Evolutionary conservation across 345 rosid species (phyloP), one percentile per base, ranked within the genome.

Genomic region (Streptanthus diversifolius): DNA sequence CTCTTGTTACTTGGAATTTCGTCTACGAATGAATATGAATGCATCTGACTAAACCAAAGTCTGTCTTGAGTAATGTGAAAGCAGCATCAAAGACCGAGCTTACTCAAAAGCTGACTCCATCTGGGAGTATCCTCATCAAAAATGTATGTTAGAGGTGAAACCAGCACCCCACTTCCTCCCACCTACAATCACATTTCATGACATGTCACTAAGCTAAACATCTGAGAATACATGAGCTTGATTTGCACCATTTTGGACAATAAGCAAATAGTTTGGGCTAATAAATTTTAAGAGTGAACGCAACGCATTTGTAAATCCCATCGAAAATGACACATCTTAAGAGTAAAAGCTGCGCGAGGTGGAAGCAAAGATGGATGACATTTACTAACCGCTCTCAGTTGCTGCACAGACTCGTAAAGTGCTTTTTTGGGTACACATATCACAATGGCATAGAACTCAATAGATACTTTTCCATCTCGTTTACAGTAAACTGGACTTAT

Each of bases 51-150:
- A 45, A 56, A 45, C 59, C 57, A 66, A 56, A 56, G 32, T 43
- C 27, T 32, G 44, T 41, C 63, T 0, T 60, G 14, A 37, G 44
- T n/a, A 35, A 53, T n/a, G 61, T 27, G 40, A 66, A 24, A 49
- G 37, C 62, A 45, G 15, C 15, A 66, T 59, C 81, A 82, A 21
- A 83, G 72, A 9, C 86, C 85, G 3, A 95, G 95, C 36, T 87
- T 79, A 39, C 81, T 67, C 56, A 87, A 82, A 75, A 91, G 96
- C 68, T 82, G 83, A 30, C 81, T 84, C 98, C 98, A 91, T 82
- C 92, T 88, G 27, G 93, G 96, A 45, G 98, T 85, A 62, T 90
- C 97, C 63, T 91, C 98, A 56, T 95, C 93, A 12, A 91, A 95
- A 47, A 91, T 91, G 85, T 95, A 95, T 37, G 98, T 95, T 75